Base-by-base conservation (phyloP, 257 asterid species). In the Lavandula angustifolia region DNA sequence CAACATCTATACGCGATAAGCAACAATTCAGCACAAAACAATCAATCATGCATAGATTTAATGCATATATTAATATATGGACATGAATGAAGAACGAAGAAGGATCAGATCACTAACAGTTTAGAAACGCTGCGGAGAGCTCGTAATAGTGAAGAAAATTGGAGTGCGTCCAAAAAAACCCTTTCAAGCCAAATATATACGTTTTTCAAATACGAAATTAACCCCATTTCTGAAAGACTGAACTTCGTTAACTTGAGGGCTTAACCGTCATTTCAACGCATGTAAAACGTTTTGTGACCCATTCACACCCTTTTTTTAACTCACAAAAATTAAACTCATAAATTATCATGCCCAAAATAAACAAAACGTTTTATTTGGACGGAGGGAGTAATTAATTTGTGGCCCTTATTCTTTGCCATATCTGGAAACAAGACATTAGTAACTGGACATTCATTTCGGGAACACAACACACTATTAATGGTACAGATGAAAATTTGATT, bases 131-230 rank as follows among this genome's bases (percentile, higher is more conserved):
- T 8, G 42, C 54, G 31, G 4, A 43, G 29, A 62, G 33, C 8
- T 14, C 13, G 33, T n/a, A 13, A 62, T 5, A 16, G 16, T 4
- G 61, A 29, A 6, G 61, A 41, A 4, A 13, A 31, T 9, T 18
- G 52, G 48, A 17, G 34, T 0, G 18, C 5, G 5, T 22, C 27
- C 35, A 47, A 33, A 35, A 33, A 67, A 67, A 37, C 63, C 69
- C 68, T 69, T 35, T 63, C 7, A 52, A 38, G 16, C 12, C 40
- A 22, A n/a, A n/a, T n/a, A n/a, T n/a, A n/a, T n/a, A n/a, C n/a
- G 4, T 33, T 33, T 33, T 33, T 33, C 11, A 63, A 63, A 29
- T 59, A 49, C 60, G 57, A 3, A 49, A 17, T 34, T 50, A 6
- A 7, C 60, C 69, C 27, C 10, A 7, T 2, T 9, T 7, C 12